Base-by-base conservation (phyloP, 768 basidiomycete species). In the Guyanaporus albipodus region DNA sequence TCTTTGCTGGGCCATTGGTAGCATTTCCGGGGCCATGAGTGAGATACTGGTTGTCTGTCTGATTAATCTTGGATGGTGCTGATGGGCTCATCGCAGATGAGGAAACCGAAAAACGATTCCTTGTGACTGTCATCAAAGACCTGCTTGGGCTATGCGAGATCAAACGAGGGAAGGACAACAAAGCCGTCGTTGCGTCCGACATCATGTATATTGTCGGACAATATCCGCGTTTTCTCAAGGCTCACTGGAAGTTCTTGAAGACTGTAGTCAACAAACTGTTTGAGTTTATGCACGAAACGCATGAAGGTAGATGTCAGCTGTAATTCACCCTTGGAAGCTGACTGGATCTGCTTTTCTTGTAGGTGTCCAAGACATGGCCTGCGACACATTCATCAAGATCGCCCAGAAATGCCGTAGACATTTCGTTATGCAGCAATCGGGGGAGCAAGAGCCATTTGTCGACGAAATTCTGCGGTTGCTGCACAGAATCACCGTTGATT, bases 361-460 rank as follows among this genome's bases (percentile, higher is more conserved):
- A 90, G 91, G 94, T 73, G 96, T 99, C 10, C 96, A 99, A 67
- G 96, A 99, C 71, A 99, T 99, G 96, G 96, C 96, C 37, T 99
- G 96, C 70, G 96, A 99, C 66, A 99, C 96, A 0, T 99, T 99
- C 70, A 98, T 99, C 75, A 99, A 98, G 72, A 99, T 99, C 58
- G 92, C 96, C 19, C 96, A 99, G 67, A 99, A 98, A 68, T 98
- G 94, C 66, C 79, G 93, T 33, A 79, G 95, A 44, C 96, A 99
- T 68, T 99, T 99, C 59, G 92, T 99, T 49, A 92, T 98, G 87
- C 91, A 94, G 62, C 96, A 99, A 67, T 86, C 92, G 8, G 92
- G 92, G 49, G 96, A 99, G 68, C 82, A 82, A 44, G 96, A 99
- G 62, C 96, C 96, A 2, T 99, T 98, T 67, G 87, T 99, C 36